phyloP scores from a whole-genome alignment of 1,284 basidiomycete genomes.

The Trichosporon faecale region DNA sequence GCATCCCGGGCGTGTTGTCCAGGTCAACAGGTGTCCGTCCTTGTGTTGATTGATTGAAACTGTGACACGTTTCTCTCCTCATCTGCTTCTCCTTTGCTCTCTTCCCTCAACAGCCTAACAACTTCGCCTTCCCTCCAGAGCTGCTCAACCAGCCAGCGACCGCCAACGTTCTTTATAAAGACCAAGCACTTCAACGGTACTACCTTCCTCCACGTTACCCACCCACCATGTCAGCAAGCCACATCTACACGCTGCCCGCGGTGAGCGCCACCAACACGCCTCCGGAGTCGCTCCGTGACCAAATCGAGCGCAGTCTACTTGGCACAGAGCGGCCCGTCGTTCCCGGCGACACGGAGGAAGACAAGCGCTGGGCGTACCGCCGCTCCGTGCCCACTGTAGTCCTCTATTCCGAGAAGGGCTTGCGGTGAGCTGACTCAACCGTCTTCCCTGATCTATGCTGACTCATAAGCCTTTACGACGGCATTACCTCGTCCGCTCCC shows the following conservation, averaged over 20 bases:
- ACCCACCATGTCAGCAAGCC: slow-evolving; percentile 13
- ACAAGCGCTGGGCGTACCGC: slow-evolving; percentile 50
- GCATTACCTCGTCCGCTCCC: slow-evolving; percentile 71
- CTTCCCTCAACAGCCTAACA: background rate
- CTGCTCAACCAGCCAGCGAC: slow-evolving; percentile 3
- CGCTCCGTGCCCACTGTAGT: slow-evolving; percentile 78
- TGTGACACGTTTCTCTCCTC: background rate
- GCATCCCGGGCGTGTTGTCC: background rate
- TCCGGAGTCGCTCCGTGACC: slow-evolving; percentile 28
- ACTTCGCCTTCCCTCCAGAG: background rate
- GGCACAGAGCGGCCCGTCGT: slow-evolving; percentile 31
- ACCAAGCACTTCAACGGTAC: background rate
- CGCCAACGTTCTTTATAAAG: background rate
- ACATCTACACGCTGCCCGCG: slow-evolving; percentile 24
- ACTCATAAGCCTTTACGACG: slow-evolving; percentile 50
- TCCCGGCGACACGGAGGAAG: slow-evolving; percentile 40
- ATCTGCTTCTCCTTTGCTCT: background rate
- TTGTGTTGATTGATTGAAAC: background rate
- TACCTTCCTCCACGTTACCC: background rate
- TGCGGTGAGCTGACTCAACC: slow-evolving; percentile 53
- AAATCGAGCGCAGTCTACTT: slow-evolving; percentile 39
- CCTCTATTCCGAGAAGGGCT: slow-evolving; percentile 79
- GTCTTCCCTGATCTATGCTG: background rate
- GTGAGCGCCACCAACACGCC: slow-evolving; percentile 10
- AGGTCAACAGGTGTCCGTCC: background rate